These are phyloP conservation scores for Pseudogymnoascus sp. DNA, from an alignment of 2,329 filamentous ascomycete species.

Conservation along the genomic window DNA sequence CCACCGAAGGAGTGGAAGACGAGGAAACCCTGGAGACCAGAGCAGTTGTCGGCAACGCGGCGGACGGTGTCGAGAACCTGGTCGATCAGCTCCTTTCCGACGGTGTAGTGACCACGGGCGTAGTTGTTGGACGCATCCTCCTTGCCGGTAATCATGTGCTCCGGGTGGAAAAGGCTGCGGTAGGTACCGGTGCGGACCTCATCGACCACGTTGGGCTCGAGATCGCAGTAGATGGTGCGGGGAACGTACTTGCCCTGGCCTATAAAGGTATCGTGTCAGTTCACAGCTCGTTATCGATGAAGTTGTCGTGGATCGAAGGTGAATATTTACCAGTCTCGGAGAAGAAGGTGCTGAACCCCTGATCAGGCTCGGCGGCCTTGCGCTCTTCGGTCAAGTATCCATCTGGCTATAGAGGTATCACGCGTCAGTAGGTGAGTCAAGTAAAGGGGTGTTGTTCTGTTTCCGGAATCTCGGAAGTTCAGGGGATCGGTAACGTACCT, in stretches of 20 bases:
- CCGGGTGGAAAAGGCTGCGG: slow-evolving; percentile 94
- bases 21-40: slow-evolving; percentile 96
- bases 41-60: slow-evolving; percentile 95
- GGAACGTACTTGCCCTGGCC: slow-evolving; percentile 98
- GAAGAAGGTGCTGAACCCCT: slow-evolving; percentile 99
- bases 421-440: slow-evolving; percentile 28
- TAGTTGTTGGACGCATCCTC: slow-evolving; percentile 99
- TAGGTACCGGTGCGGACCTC: slow-evolving; percentile 97
- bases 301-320: slow-evolving; percentile 10
- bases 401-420: slow-evolving; percentile 63
- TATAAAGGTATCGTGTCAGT: slow-evolving; percentile 34
- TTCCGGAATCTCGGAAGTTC: neutral
- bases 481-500: slow-evolving; percentile 55
- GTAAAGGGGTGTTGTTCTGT: neutral
- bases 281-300: slow-evolving; percentile 21
- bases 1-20: slow-evolving; percentile 99
- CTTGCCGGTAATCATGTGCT: slow-evolving; percentile 99
- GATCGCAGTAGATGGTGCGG: slow-evolving; percentile 98
- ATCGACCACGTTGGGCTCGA: slow-evolving; percentile 98
- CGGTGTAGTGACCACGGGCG: slow-evolving; percentile 98
- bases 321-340: slow-evolving; percentile 82
- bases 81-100: slow-evolving; percentile 98
- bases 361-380: slow-evolving; percentile 85
- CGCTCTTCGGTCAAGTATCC: slow-evolving; percentile 97
- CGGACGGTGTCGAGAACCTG: slow-evolving; percentile 96